Base-by-base conservation (phyloP, 2,329 filamentous ascomycete genomes). In the Colletotrichum navitas region DNA sequence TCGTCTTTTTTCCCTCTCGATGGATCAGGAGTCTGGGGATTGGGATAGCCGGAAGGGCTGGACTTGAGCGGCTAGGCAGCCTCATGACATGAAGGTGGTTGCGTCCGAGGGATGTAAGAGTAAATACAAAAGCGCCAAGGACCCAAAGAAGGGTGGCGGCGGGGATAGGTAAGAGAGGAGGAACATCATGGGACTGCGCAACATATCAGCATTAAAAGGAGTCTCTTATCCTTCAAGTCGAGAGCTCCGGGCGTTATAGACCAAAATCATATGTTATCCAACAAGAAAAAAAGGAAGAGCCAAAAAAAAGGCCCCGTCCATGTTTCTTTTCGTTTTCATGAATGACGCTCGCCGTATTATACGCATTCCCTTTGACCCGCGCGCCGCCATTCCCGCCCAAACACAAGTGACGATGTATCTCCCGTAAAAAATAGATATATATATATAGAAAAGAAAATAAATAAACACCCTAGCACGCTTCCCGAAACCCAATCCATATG, bases 31-130 rank as follows among this genome's bases (percentile, higher is more conserved):
- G 65, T 63, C 51, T 10, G n/a, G 59, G 59, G 32, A 3, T 47
- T 52, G 29, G 26, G 39, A 24, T 24, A 36, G 24, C 16, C 26
- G 67, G 26, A 39, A 41, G 34, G 45, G 14, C 32, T 59, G 62
- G 32, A 21, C 26, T 34, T 12, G 41, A 47, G 58, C 58, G 26
- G 26, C 58, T 8, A 32, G 26, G 16, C 16, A 24, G 34, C 56
- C 29, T 34, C 14, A n/a, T n/a, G 8, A 29, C 18, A 60, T 41
- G 41, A n/a, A 60, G 26, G 24, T 24, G n/a, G 47, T 24, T 58
- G 61, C 62, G 62, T 32, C 51, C 51, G 45, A 54, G 32, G 54
- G 11, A 45, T 66, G 68, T 64, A 71, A 63, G 65, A 51, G 54
- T 51, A 36, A 49, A 62, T 24, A 62, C 32, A 29, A 43, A 51